These are phyloP conservation scores for Peltaster fructicola DNA, from an alignment of 2,329 filamentous ascomycete species.

Conservation along the genomic window DNA sequence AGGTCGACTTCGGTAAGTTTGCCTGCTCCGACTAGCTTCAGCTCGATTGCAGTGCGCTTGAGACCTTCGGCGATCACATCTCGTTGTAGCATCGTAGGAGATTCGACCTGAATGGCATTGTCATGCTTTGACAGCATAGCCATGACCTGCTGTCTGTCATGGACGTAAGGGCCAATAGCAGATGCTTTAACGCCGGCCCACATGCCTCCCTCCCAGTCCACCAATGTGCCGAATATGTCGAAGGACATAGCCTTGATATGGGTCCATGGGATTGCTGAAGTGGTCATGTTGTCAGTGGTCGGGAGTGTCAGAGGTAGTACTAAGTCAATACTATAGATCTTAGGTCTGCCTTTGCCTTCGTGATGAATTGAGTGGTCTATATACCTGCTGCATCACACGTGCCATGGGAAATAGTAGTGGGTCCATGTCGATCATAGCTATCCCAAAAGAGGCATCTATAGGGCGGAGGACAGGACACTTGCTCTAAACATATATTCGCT, in stretches of 20 bases:
- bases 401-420: no score
- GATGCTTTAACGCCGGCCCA: slow-evolving; percentile 31
- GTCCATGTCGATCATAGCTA: no score
- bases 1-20: slow-evolving; percentile 28
- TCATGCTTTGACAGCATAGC: slow-evolving; percentile 31
- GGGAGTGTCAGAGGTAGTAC: no score
- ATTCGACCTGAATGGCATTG: slow-evolving; percentile 31
- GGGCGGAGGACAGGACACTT: no score
- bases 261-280: slow-evolving; percentile 12
- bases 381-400: no score
- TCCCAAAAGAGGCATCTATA: no score
- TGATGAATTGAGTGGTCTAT: no score
- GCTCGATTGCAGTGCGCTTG: slow-evolving; percentile 14
- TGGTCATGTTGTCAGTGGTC: slow-evolving; percentile 7
- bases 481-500: no score
- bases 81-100: slow-evolving; percentile 42
- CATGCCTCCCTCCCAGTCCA: slow-evolving; percentile 61
- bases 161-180: slow-evolving; percentile 30
- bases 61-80: slow-evolving; percentile 27
- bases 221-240: slow-evolving; percentile 64
- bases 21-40: slow-evolving; percentile 31
- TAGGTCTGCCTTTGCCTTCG: no score
- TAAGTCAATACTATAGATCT: no score
- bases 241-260: slow-evolving; percentile 41
- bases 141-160: slow-evolving; percentile 26